Evolutionary conservation across 345 rosid species (phyloP), one percentile per base, ranked within the genome.

Genomic region (Aurinia saxatilis): DNA sequence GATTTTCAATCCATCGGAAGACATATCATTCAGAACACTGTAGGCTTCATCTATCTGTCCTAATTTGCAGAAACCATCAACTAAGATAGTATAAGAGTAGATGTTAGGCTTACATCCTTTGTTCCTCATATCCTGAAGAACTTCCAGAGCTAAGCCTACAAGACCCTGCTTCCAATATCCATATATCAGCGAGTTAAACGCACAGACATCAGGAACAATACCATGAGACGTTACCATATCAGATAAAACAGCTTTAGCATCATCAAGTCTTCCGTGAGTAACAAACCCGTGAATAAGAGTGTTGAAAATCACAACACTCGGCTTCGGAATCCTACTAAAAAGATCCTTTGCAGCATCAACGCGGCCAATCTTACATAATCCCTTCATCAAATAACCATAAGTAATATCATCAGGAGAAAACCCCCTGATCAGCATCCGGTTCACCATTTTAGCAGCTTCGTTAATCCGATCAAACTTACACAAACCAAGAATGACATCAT

Each of bases 261-360:
- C 90, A 56, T 86, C 85, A 54, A 86, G 66, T 50, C 70, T 72
- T 19, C 82, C 83, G 0, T 66, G 76, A 68, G 54, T 78, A 64
- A 86, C 88, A 73, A 76, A 82, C 25, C 98, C 98, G 21, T 82
- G 80, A 55, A 91, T 70, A 75, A 91, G 70, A 12, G 81, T 84
- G 68, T 84, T 91, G 60, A 84, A 80, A 46, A 79, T 84, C 52
- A 82, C 70, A 69, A 75, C 40, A 73, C 68, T 81, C 23, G 84
- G 81, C 50, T 27, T 18, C 0, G 83, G 78, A 14, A 82, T 63
- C 78, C 77, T 73, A 60, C 57, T 56, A 56, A 87, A 65, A 18
- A 86, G 76, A 23, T 80, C 81, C 75, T 65, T 84, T 15, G 98
- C 98, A 65, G 88, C 92, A 68, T 80, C 84, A 56, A 88, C 84